Conservation (phyloP, 2,329 filamentous ascomycete species). For the Mycogone perniciosa region DNA sequence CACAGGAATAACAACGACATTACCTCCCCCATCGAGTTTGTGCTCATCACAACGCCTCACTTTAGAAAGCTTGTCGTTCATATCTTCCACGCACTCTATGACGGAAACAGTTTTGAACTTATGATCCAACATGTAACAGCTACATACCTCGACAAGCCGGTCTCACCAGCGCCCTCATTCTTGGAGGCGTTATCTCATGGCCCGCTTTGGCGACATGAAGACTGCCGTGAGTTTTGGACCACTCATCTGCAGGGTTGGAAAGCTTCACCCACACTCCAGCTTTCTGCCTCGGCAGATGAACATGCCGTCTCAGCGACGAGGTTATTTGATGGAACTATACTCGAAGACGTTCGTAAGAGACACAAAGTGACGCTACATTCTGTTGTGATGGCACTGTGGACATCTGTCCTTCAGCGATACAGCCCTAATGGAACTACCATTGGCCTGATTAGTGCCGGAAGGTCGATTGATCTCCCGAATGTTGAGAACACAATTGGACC, state of each 20-base stretch:
- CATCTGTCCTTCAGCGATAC: constrained; percentile 51
- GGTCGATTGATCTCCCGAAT: constrained; percentile 60
- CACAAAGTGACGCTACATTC: constrained; percentile 74
- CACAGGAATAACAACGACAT: constrained; percentile 43
- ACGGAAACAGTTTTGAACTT: constrained; percentile 69
- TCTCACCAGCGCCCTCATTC: constrained; percentile 47
- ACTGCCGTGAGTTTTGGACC: constrained; percentile 59
- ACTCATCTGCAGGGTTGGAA: constrained; percentile 40
- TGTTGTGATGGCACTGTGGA: constrained; percentile 69
- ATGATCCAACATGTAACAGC: constrained; percentile 53
- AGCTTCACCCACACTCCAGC: constrained; percentile 11
- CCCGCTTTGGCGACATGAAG: constrained; percentile 47
- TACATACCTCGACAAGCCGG: constrained; percentile 16
- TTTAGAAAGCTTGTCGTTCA: constrained; percentile 49
- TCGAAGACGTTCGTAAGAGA: constrained; percentile 49
- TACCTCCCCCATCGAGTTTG: constrained; percentile 45
- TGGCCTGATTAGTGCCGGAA: constrained; percentile 73
- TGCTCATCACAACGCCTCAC: constrained; percentile 29
- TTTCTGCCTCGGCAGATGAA: constrained; percentile 6
- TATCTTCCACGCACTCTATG: constrained; percentile 83
- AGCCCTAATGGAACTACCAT: constrained; percentile 46
- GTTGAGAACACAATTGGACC: constrained; percentile 69
- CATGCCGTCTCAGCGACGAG: constrained; percentile 13
- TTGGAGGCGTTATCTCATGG: constrained; percentile 62
- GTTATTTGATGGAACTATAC: constrained; percentile 29